These are phyloP conservation scores for Rosa lucieae DNA, from an alignment of 306 rosid species.

Conservation along the genomic window DNA sequence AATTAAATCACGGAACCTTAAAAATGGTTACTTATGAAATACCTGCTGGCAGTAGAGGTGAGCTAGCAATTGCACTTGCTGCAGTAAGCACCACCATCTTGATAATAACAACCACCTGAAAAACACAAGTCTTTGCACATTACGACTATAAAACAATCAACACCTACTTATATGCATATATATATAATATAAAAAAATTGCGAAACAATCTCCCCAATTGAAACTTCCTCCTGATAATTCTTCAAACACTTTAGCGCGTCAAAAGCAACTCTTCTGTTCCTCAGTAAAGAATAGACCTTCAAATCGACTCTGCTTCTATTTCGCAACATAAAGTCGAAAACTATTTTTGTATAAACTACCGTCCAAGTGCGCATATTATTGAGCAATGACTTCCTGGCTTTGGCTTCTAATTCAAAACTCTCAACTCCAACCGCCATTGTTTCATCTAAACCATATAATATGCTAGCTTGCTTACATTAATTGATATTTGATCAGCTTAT, in stretches of 20 bases:
- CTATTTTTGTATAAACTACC: too few relatives aligned
- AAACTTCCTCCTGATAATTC: not conserved
- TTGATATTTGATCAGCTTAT: not conserved
- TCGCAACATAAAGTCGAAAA: not conserved
- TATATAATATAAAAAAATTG: not conserved
- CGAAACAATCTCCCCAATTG: not conserved
- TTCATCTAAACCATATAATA: not conserved
- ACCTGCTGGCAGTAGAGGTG: constrained; percentile 52
- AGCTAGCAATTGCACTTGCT: constrained; percentile 34
- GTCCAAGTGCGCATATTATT: not conserved
- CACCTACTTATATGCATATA: not conserved
- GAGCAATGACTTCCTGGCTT: not conserved
- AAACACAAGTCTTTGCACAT: not conserved
- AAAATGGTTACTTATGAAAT: constrained; percentile 7
- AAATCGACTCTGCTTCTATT: not conserved
- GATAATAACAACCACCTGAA: constrained; percentile 12
- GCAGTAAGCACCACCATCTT: constrained; percentile 35
- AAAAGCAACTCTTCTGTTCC: too few relatives aligned
- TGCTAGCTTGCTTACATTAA: not conserved
- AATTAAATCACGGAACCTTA: constrained; percentile 2
- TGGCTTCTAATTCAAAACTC: not conserved
- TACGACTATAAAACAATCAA: not conserved
- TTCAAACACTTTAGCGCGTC: too few relatives aligned
- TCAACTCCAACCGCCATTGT: not conserved
- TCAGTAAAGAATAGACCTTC: not conserved